phyloP scores from a whole-genome alignment of 148 eudicot species.

The Dysphania ambrosioides region DNA sequence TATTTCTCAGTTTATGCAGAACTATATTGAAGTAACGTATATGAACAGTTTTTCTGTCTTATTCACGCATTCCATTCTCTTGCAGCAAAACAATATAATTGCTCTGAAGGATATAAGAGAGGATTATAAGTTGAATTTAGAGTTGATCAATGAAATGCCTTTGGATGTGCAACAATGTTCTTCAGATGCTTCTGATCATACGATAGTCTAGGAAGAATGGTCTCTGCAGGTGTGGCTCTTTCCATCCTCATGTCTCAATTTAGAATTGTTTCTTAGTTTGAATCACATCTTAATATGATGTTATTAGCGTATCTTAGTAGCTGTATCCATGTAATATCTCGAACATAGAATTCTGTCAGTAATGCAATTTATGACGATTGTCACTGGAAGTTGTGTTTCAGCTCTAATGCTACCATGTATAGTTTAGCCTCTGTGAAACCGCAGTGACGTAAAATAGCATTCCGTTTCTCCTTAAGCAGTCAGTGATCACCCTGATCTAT shows the following conservation, averaged over 20 bases:
- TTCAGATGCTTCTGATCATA: constrained; percentile 30
- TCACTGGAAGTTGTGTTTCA: not conserved
- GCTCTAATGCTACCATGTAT: constrained; percentile 9
- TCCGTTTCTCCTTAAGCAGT: not conserved
- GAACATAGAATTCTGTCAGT: constrained; percentile 6
- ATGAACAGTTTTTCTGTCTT: not conserved
- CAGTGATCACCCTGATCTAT: not conserved
- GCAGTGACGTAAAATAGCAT: not conserved
- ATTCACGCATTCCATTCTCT: not conserved
- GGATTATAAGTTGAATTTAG: constrained; percentile 51
- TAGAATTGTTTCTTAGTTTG: not conserved
- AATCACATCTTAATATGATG: not conserved
- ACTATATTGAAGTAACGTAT: not conserved
- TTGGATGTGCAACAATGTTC: constrained; percentile 29
- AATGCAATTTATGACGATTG: not conserved
- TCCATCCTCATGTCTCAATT: constrained; percentile 9
- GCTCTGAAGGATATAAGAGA: constrained; percentile 54
- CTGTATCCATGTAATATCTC: constrained; percentile 20
- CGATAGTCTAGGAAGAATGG: constrained; percentile 16
- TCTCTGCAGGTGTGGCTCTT: constrained; percentile 9
- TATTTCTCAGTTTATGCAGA: not conserved
- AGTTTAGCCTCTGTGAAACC: not conserved
- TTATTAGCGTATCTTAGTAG: not conserved
- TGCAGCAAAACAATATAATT: constrained; percentile 54
- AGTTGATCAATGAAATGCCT: constrained; percentile 32